Conservation (phyloP, 148 eudicot species). For the Rhododendron vialii region DNA sequence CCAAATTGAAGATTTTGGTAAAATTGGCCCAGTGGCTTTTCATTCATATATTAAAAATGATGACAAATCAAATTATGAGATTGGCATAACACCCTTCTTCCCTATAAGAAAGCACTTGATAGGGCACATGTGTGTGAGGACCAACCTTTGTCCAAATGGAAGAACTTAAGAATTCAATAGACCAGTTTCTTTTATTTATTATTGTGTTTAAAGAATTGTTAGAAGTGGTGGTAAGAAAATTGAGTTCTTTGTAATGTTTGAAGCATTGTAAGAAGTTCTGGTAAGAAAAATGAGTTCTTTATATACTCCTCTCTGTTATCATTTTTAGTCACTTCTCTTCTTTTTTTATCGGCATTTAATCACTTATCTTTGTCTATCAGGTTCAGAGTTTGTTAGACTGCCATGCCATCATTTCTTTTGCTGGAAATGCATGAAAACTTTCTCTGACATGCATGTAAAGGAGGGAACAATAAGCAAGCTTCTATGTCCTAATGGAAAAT, state of each 20-base stretch:
- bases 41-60: background rate
- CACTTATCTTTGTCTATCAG: slow-evolving; percentile 25
- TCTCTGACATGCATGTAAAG: slow-evolving; percentile 59
- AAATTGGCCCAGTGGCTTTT: background rate
- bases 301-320: slow-evolving; percentile 3
- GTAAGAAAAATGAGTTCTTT: too few relatives aligned
- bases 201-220: background rate
- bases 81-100: background rate
- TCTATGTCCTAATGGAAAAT: slow-evolving; percentile 68
- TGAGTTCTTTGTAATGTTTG: background rate
- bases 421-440: slow-evolving; percentile 74
- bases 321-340: background rate
- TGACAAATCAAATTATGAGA: background rate
- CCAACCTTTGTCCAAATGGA: background rate
- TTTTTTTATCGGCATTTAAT: too few relatives aligned
- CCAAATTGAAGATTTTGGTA: background rate
- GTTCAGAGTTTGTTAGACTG: slow-evolving; percentile 69
- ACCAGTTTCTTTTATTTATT: background rate
- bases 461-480: slow-evolving; percentile 81
- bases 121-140: background rate
- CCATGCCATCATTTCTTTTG: slow-evolving; percentile 95
- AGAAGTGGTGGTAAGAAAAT: background rate
- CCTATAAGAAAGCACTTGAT: background rate
- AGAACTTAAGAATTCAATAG: background rate
- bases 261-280: too few relatives aligned